Conservation (phyloP, 2,329 filamentous ascomycete genomes). For the Pseudopithomyces chartarum region DNA sequence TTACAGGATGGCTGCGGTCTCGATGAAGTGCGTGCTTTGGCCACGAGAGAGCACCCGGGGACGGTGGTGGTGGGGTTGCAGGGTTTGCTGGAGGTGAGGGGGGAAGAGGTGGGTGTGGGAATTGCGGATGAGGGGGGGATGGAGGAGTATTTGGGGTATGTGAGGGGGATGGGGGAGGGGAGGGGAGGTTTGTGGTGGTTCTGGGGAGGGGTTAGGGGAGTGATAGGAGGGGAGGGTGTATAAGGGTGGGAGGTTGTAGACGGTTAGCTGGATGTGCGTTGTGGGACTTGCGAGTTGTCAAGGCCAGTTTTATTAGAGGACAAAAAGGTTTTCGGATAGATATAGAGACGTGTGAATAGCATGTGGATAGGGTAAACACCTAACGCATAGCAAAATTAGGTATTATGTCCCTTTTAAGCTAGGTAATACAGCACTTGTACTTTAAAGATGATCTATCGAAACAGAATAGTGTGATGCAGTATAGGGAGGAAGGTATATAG, state of each 20-base stretch:
- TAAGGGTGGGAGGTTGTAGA: conserved; percentile 12
- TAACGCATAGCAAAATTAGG: too few species aligned
- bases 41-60: conserved; percentile 65
- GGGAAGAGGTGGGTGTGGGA: conserved; percentile 65
- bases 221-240: not conserved
- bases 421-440: too few species aligned
- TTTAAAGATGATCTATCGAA: too few species aligned
- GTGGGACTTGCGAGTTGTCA: too few species aligned
- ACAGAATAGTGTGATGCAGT: too few species aligned
- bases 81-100: conserved; percentile 62
- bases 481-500: too few species aligned
- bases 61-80: conserved; percentile 65
- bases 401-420: too few species aligned
- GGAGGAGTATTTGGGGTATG: conserved; percentile 71
- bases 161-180: conserved; percentile 53
- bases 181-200: conserved; percentile 58
- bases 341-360: too few species aligned
- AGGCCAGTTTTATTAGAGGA: too few species aligned
- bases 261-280: too few species aligned
- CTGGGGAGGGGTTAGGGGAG: conserved; percentile 17
- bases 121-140: conserved; percentile 76
- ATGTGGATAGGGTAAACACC: too few species aligned
- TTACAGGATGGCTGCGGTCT: conserved; percentile 63
- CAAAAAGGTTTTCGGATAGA: too few species aligned
- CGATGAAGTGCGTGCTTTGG: conserved; percentile 66